Conservation (phyloP, 1,284 basidiomycete species). For the Ceratorhiza oryzae-sativae region DNA sequence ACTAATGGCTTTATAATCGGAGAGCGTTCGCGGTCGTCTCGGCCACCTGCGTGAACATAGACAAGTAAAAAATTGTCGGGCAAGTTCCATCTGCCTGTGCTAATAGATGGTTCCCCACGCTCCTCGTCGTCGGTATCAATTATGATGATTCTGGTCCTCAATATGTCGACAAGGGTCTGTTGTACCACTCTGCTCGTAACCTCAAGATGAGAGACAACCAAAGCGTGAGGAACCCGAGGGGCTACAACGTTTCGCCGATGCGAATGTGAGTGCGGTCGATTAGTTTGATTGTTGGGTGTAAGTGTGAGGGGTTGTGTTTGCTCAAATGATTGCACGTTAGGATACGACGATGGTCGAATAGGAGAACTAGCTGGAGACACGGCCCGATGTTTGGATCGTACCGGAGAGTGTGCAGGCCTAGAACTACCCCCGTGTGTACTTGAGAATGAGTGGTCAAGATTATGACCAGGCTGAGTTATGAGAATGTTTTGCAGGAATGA, state of each 20-base stretch:
- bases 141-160: conserved; percentile 62
- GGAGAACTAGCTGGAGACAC: conserved; percentile 25
- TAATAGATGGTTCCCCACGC: conserved; percentile 20
- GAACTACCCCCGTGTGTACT: background rate
- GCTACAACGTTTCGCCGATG: conserved; percentile 8
- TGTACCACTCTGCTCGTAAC: conserved; percentile 64
- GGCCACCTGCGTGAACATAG: conserved; percentile 65
- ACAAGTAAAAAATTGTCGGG: conserved; percentile 74
- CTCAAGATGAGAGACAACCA: conserved; percentile 75
- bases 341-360: conserved; percentile 27
- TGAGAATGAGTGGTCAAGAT: conserved; percentile 23
- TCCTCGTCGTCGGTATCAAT: conserved; percentile 53
- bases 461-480: conserved; percentile 29
- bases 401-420: conserved; percentile 8
- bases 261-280: conserved; percentile 7
- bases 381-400: conserved; percentile 24
- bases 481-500: conserved; percentile 30
- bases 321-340: conserved; percentile 18
- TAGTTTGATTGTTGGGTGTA: background rate
- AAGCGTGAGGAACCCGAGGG: conserved; percentile 57
- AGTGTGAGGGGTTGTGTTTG: background rate
- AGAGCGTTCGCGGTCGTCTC: conserved; percentile 67
- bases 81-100: conserved; percentile 58
- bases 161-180: conserved; percentile 61
- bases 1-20: conserved; percentile 68